Base-by-base conservation (phyloP, 2,329 filamentous ascomycete genomes). In the Ophiocordyceps camponoti-rufipedis region DNA sequence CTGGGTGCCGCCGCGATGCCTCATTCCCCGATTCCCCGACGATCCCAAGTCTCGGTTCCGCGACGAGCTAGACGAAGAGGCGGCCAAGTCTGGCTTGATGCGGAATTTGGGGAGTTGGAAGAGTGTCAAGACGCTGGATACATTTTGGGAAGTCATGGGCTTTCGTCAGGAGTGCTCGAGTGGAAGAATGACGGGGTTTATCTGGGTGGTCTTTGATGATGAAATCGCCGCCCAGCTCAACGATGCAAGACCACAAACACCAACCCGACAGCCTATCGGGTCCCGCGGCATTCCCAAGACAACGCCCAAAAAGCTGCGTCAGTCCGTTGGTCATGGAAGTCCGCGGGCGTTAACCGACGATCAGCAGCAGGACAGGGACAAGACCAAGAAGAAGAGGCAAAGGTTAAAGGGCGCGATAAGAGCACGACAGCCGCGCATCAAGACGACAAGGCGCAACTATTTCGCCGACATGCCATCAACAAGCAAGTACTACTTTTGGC, bases 141-240 rank as follows among this genome's bases (percentile, higher is more conserved):
- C 88, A 53, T 98, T 98, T 56, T 98, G 91, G 91, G 91, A 98
- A 50, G 83, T 94, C 73, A 96, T 98, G 89, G 82, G 88, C 0
- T 96, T 85, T 57, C 73, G 91, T 47, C 91, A 96, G 59, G 91
- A 98, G 58, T 98, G 91, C 57, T 94, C 88, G 1, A 85, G 87
- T 32, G 93, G 91, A 0, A 74, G 88, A 16, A 71, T 94, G 56
- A 93, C 94, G 0, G 93, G 93, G 0, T 98, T 98, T 53, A 71
- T 96, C 28, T 98, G 93, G 89, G 66, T 95, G 28, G 80, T 95
- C 0, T 82, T 95, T 51, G 81, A 86, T 32, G 71, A 77, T 10
- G 49, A 56, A 33, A 51, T 53, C n/a, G 48, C 52, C 31, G 28
- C 48, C 23, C 35, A 45, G 14, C 12, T n/a, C 14, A 29, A 18